Conservation (phyloP, 805 yeast genomes). For the Lachancea waltii region DNA sequence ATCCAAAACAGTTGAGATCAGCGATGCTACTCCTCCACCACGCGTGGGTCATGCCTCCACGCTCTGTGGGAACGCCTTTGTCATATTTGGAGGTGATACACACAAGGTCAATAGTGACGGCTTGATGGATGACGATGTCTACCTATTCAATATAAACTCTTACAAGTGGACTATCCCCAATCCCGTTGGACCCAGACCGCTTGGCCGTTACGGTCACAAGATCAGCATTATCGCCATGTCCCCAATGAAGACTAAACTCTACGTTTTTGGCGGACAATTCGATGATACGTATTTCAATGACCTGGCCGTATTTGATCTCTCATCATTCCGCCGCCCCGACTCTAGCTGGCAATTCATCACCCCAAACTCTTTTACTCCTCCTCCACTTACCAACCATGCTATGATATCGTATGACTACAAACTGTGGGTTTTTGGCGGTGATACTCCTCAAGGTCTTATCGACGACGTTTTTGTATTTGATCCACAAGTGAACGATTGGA, state of each 20-base stretch:
- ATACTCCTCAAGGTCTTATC: constrained; percentile 61
- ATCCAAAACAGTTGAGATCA: constrained; percentile 55
- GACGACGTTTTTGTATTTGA: constrained; percentile 80
- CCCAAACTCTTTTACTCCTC: constrained; percentile 45
- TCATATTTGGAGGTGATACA: constrained; percentile 95
- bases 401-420: constrained; percentile 75
- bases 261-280: constrained; percentile 91
- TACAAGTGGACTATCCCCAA: constrained; percentile 74
- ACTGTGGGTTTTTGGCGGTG: constrained; percentile 89
- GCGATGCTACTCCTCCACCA: constrained; percentile 83
- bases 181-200: constrained; percentile 69
- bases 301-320: constrained; percentile 77
- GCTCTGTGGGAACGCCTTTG: constrained; percentile 89
- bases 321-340: constrained; percentile 73
- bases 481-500: constrained; percentile 63
- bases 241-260: constrained; percentile 54
- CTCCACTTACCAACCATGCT: constrained; percentile 86
- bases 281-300: constrained; percentile 80
- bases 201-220: constrained; percentile 93
- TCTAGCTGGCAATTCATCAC: constrained; percentile 77
- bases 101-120: constrained; percentile 69
- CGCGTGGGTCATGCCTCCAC: constrained; percentile 94
- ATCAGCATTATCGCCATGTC: constrained; percentile 65
- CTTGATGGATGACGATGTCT: constrained; percentile 81
- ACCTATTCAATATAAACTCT: constrained; percentile 75